These are phyloP conservation scores for Boeremia exigua DNA, from an alignment of 2,329 filamentous ascomycete genomes.

Conservation along the genomic window DNA sequence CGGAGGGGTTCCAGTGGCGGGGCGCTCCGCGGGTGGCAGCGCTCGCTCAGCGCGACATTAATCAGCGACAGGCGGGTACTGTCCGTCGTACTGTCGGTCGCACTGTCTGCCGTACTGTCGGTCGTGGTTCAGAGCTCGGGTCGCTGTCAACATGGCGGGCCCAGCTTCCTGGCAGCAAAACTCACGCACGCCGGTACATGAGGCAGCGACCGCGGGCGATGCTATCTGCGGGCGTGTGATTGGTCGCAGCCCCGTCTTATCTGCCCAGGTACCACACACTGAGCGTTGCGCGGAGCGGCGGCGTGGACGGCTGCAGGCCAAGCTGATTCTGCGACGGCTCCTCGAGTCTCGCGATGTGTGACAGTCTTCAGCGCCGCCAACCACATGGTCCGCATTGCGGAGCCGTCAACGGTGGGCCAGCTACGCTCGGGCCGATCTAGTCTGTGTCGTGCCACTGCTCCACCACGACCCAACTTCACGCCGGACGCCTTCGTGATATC, in stretches of 20 bases:
- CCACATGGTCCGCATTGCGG: slow-evolving; percentile 11
- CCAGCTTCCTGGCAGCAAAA: slow-evolving; percentile 12
- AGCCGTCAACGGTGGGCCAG: slow-evolving; percentile 13
- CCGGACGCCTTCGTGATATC: background rate
- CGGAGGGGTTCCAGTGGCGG: slow-evolving; percentile 27
- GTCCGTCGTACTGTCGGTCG: slow-evolving; percentile 13
- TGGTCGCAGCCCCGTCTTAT: slow-evolving; percentile 24
- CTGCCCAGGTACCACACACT: slow-evolving; percentile 7
- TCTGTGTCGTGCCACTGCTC: background rate
- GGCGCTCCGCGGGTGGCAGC: slow-evolving; percentile 19
- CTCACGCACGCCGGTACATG: slow-evolving; percentile 20
- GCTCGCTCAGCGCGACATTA: slow-evolving; percentile 27
- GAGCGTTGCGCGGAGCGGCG: background rate
- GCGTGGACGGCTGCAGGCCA: slow-evolving; percentile 10
- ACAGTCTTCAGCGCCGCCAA: background rate
- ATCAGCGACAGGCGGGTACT: slow-evolving; percentile 27
- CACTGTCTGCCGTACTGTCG: slow-evolving; percentile 11
- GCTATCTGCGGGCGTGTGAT: slow-evolving; percentile 16
- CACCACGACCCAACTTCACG: background rate
- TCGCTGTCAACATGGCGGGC: slow-evolving; percentile 27
- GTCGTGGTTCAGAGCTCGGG: slow-evolving; percentile 20
- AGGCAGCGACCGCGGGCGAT: slow-evolving; percentile 2
- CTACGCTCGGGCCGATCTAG: slow-evolving; percentile 8
- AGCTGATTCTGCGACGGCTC: slow-evolving; percentile 1
- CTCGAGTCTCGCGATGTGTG: background rate